A percentile compares a stretch with the other conserved stretches of the same genome.
phyloP scores from a whole-genome alignment of 225 moss, liverwort and hornwort genomes.

The Climacium dendroides region DNA sequence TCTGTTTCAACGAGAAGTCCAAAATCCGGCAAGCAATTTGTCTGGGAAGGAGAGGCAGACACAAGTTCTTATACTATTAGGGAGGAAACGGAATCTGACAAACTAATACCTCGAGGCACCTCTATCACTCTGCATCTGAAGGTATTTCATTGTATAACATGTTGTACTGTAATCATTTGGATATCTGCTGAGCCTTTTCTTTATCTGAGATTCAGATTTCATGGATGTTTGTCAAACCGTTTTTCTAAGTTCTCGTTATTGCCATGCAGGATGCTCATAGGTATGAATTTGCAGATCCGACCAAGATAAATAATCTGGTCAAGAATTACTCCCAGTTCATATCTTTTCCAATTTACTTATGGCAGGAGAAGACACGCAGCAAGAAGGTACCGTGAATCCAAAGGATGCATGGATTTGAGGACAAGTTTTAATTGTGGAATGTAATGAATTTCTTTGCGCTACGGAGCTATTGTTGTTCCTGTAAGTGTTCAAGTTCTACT shows the following conservation, averaged over 20 bases:
- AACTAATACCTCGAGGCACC: constrained; percentile 47
- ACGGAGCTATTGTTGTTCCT: not conserved
- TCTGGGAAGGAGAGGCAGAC: constrained; percentile 62
- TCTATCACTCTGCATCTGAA: constrained; percentile 50
- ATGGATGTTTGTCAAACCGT: not conserved
- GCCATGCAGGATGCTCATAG: constrained; percentile 31
- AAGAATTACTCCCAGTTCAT: constrained; percentile 70
- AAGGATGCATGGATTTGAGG: not conserved
- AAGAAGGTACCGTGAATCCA: constrained; percentile 13
- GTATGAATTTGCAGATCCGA: constrained; percentile 26
- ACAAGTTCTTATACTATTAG: constrained; percentile 38
- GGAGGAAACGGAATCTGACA: constrained; percentile 46
- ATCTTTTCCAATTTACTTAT: constrained; percentile 57
- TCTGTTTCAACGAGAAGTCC: constrained; percentile 48
- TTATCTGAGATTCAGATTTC: not conserved
- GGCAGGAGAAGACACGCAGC: constrained; percentile 41
- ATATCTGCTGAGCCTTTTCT: not conserved
- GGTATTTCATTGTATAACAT: not conserved
- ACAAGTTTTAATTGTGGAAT: not conserved
- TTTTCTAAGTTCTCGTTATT: not conserved
- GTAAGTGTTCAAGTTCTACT: not conserved
- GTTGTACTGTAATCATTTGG: not conserved
- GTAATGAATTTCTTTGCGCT: not conserved
- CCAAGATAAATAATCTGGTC: constrained; percentile 29
- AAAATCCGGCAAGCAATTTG: constrained; percentile 47